phyloP scores from a whole-genome alignment of 2,329 filamentous ascomycete species.

The Nemania serpens region DNA sequence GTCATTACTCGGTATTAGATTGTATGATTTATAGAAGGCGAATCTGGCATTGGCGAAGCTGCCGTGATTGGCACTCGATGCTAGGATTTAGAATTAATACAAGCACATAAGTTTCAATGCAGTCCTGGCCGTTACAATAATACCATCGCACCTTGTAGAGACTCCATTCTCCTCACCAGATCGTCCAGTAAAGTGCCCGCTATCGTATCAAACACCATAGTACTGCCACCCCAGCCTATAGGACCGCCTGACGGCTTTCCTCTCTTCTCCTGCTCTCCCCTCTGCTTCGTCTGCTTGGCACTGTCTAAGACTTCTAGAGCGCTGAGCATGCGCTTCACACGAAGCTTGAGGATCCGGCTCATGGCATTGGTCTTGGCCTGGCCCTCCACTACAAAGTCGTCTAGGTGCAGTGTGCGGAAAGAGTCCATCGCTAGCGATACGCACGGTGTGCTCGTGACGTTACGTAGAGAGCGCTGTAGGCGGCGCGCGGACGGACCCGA shows the following conservation, averaged over 20 bases:
- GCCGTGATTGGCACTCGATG: too few species aligned
- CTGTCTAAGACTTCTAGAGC: slow-evolving; percentile 12
- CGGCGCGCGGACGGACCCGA: slow-evolving; percentile 18
- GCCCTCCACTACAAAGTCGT: slow-evolving; percentile 11
- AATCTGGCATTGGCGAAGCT: too few species aligned
- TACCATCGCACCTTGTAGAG: slow-evolving; percentile 25
- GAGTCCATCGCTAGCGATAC: slow-evolving; percentile 17
- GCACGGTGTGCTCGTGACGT: slow-evolving; percentile 14
- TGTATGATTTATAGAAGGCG: background rate
- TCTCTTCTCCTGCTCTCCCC: background rate
- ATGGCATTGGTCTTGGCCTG: slow-evolving; percentile 22
- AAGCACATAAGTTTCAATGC: background rate
- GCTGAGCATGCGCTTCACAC: slow-evolving; percentile 18
- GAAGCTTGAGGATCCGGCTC: slow-evolving; percentile 19
- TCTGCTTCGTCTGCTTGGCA: background rate
- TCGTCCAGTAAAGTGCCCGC: slow-evolving; percentile 20
- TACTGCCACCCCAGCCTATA: slow-evolving; percentile 17
- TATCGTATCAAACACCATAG: background rate
- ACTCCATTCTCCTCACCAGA: slow-evolving; percentile 24
- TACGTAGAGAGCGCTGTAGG: slow-evolving; percentile 25
- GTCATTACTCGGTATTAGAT: background rate
- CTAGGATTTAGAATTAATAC: too few species aligned
- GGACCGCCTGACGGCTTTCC: slow-evolving; percentile 11
- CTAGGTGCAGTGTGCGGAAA: slow-evolving; percentile 12
- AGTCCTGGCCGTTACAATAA: slow-evolving; percentile 2